Conservation (phyloP, 257 asterid species). For the Solanum rostratum region DNA sequence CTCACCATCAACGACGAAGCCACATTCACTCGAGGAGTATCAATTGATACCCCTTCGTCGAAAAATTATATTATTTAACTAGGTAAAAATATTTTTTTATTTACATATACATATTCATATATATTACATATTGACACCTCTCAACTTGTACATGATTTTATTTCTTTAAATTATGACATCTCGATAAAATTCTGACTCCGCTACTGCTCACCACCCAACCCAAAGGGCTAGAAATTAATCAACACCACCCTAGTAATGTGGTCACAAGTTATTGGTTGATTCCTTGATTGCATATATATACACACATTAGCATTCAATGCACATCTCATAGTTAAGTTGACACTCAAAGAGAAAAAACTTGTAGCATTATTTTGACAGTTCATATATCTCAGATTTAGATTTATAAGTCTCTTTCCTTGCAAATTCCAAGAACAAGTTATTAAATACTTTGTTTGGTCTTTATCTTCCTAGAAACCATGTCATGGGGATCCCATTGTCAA, state of each 20-base stretch:
- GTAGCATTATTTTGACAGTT: neutral
- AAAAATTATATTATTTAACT: no score
- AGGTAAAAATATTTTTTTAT: no score
- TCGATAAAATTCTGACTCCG: no score
- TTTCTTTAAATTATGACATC: no score
- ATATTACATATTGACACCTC: no score
- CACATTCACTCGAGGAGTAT: no score
- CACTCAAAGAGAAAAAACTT: neutral
- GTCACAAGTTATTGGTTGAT: neutral
- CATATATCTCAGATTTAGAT: neutral
- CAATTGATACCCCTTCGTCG: no score
- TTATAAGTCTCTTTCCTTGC: neutral
- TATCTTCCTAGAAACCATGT: neutral
- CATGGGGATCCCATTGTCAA: neutral
- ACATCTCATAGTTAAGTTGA: neutral
- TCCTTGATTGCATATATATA: neutral
- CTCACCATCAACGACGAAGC: neutral
- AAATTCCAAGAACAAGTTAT: neutral
- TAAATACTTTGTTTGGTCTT: neutral
- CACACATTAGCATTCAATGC: neutral
- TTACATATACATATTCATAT: no score
- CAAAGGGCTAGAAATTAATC: neutral
- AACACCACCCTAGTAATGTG: neutral
- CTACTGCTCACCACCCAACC: neutral
- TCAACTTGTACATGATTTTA: no score